phyloP scores from a whole-genome alignment of 2,329 filamentous ascomycete genomes.

The Pseudocercospora ulei region DNA sequence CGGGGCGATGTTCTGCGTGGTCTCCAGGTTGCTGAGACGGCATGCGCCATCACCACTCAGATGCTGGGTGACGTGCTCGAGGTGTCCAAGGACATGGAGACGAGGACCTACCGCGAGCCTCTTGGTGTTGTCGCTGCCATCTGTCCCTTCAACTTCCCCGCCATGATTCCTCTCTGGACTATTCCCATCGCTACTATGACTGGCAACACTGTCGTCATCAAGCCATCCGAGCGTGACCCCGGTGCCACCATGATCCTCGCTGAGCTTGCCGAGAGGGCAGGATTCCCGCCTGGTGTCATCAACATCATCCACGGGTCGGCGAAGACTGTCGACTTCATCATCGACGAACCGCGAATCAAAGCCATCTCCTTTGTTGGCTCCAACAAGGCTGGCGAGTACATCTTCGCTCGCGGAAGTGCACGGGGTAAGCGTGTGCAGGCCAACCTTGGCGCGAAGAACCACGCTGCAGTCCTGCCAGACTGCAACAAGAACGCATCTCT shows the following conservation, averaged over 20 bases:
- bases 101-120: constrained; percentile 69
- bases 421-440: constrained; percentile 84
- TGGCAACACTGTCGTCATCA: constrained; percentile 74
- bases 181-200: constrained; percentile 77
- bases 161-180: constrained; percentile 88
- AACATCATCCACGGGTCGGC: constrained; percentile 76
- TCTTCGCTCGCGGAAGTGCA: constrained; percentile 65
- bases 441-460: constrained; percentile 82
- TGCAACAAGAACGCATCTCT: constrained; percentile 85
- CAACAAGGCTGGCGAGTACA: constrained; percentile 84
- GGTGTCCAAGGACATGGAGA: constrained; percentile 86
- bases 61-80: constrained; percentile 75
- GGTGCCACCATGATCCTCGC: constrained; percentile 78
- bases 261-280: constrained; percentile 68
- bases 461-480: constrained; percentile 72
- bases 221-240: constrained; percentile 77
- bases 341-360: constrained; percentile 77
- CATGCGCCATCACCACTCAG: constrained; percentile 69
- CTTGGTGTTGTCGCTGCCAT: constrained; percentile 73
- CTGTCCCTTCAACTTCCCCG: constrained; percentile 84
- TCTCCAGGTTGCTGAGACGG: constrained; percentile 74
- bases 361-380: constrained; percentile 77
- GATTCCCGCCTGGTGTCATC: constrained; percentile 70
- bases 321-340: constrained; percentile 73
- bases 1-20: constrained; percentile 72